Conservation (phyloP, 2,329 filamentous ascomycete species). For the Phaeosphaeria sp. region DNA sequence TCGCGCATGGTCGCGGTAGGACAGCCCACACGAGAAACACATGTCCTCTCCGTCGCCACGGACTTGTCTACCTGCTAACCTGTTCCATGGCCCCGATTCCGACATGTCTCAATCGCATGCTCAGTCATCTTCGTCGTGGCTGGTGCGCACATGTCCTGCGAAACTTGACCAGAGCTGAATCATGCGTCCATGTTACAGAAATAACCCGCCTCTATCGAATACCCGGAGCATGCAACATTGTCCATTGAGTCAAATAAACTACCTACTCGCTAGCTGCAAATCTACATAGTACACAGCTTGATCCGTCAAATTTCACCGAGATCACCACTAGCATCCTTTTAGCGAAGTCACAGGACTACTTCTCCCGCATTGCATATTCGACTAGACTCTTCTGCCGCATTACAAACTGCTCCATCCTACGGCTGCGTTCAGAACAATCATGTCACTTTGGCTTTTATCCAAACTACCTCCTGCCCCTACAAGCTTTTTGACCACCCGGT, state of each 20-base stretch:
- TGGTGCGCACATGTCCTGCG: not conserved
- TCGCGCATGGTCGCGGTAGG: constrained; percentile 14
- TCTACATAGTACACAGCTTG: not conserved
- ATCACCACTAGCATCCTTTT: constrained; percentile 12
- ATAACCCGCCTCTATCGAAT: not conserved
- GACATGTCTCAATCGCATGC: constrained; percentile 2
- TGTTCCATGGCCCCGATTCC: not conserved
- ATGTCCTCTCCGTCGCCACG: constrained; percentile 24
- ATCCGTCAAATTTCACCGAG: constrained; percentile 1
- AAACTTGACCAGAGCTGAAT: not conserved
- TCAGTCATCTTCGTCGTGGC: not conserved
- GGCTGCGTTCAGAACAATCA: not conserved
- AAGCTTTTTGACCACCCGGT: not conserved
- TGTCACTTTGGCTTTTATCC: not conserved
- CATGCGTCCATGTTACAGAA: not conserved
- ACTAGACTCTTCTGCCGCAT: not conserved
- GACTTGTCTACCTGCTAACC: constrained; percentile 15
- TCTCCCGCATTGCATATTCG: not conserved
- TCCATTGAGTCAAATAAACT: constrained; percentile 20
- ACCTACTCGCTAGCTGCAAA: constrained; percentile 7
- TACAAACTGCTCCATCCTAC: not conserved
- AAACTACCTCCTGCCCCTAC: not conserved
- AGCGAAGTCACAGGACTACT: constrained; percentile 6
- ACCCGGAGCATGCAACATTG: constrained; percentile 18
- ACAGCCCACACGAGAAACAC: constrained; percentile 20